phyloP scores from a whole-genome alignment of 2,329 filamentous ascomycete species.

The Ophiocordyceps camponoti-leonardi region DNA sequence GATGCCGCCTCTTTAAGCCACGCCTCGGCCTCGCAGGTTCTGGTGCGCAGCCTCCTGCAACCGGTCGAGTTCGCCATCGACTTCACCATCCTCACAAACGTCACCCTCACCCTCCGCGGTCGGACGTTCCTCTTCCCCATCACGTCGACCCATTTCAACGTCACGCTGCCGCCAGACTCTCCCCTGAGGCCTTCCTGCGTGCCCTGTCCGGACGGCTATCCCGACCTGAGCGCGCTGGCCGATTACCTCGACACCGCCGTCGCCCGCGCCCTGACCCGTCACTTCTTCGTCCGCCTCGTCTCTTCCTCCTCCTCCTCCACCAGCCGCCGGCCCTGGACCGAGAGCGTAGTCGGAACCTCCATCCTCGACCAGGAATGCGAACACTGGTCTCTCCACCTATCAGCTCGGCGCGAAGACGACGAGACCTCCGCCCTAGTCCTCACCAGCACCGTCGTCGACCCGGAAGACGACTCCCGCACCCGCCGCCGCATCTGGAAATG shows the following conservation, averaged over 20 bases:
- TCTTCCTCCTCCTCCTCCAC: background rate
- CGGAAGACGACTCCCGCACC: conserved; percentile 3
- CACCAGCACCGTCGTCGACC: conserved; percentile 5
- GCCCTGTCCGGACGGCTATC: conserved; percentile 26
- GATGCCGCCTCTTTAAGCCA: conserved; percentile 17
- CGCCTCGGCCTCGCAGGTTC: conserved; percentile 22
- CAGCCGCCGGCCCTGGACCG: conserved; percentile 9
- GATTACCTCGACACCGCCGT: conserved; percentile 28
- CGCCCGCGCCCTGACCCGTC: conserved; percentile 20
- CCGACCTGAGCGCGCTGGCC: conserved; percentile 23
- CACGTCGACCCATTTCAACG: conserved; percentile 26
- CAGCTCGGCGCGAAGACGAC: conserved; percentile 3
- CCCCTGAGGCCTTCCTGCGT: conserved; percentile 21
- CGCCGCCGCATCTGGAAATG: conserved; percentile 13
- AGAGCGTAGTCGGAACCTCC: conserved; percentile 14
- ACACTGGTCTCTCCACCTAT: conserved; percentile 14
- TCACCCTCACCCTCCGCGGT: conserved; percentile 24
- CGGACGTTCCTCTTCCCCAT: conserved; percentile 25
- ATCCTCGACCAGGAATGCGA: conserved; percentile 13
- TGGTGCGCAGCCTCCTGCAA: conserved; percentile 25
- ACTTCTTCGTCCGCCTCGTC: conserved; percentile 12
- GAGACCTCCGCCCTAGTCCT: conserved; percentile 7
- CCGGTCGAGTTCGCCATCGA: conserved; percentile 23
- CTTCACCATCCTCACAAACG: conserved; percentile 25
- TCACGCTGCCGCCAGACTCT: conserved; percentile 20